Evolutionary conservation across 345 rosid species (phyloP), one percentile per base, ranked within the genome.

Genomic region (Xanthoceras sorbifolium): DNA sequence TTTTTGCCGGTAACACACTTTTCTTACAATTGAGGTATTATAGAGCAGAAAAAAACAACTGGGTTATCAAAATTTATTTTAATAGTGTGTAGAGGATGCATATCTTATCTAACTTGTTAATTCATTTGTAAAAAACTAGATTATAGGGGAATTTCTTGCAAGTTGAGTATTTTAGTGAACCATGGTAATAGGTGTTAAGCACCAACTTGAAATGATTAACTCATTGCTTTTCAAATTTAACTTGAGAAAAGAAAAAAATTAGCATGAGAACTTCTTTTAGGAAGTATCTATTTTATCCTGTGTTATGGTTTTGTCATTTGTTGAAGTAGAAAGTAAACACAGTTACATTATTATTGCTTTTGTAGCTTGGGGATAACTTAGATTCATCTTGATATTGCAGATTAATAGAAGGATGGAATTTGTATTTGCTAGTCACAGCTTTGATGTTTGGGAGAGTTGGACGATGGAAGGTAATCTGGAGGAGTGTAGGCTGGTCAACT

Each of bases 371-470:
- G 46, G 72, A 42, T 66, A 71, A 64, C 23, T 67, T 10, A 10
- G n/a, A 46, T 61, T 79, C 9, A 9, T 71, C 42, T 71, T 77
- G 71, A 60, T 25, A 38, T 59, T 82, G 85, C 91, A 97, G 99
- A 94, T 97, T 65, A 97, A 94, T 81, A 89, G 98, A 84, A 91
- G 90, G 77, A 91, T 84, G 94, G 98, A 97, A 84, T 97, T 92
- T 78, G 98, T 97, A 67, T 97, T 97, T 82, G 97, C 98, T 15
- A 94, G 99, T 85, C 96, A 97, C 74, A 92, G 97, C 86, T 97
- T 94, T 84, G 99, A 97, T 83, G 96, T 94, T 55, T 97, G 99
- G 98, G 99, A 97, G 88, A 91, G 94, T 89, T 97, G 99, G 99
- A 89, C 75, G 66, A 31, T 94, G 80, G 97, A 94, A 86, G 99